phyloP scores from a whole-genome alignment of 192 early-diverging fungal genomes.

The Chytriomyces confervae region DNA sequence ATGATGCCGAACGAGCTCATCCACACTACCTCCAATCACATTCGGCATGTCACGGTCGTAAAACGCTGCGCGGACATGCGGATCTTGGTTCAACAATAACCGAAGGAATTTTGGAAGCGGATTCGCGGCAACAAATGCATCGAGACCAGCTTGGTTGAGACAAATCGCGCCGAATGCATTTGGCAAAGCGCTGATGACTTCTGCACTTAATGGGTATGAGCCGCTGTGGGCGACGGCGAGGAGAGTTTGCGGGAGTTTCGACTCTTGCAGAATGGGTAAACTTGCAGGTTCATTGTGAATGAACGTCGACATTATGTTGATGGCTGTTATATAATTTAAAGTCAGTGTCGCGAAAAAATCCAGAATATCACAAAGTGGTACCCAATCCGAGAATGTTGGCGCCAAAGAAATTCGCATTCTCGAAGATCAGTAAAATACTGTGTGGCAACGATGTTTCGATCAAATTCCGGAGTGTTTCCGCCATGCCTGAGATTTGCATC shows the following conservation, averaged over 20 bases:
- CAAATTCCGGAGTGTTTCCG: conserved; percentile 91
- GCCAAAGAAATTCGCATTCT: conserved; percentile 78
- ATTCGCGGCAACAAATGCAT: conserved; percentile 75
- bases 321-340: conserved; percentile 54
- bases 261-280: conserved; percentile 92
- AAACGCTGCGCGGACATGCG: conserved; percentile 21
- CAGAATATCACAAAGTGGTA: conserved; percentile 39
- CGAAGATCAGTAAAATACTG: conserved; percentile 75
- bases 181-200: conserved; percentile 80
- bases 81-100: conserved; percentile 71
- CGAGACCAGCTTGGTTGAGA: conserved; percentile 85
- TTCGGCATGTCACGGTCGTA: conserved; percentile 81
- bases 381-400: conserved; percentile 81
- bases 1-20: conserved; percentile 97
- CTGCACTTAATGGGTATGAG: conserved; percentile 79
- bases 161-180: conserved; percentile 96
- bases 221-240: conserved; percentile 66
- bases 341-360: neutral
- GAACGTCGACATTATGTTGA: conserved; percentile 92
- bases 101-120: conserved; percentile 77
- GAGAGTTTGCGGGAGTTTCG: conserved; percentile 83
- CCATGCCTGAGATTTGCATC: conserved; percentile 91
- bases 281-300: conserved; percentile 99
- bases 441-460: conserved; percentile 86
- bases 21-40: conserved; percentile 83